Evolutionary conservation across 495 filamentous ascomycete genomes (phyloP), one percentile per base, ranked within the genome.

Genomic region (Aspergillus sclerotiicarbonarius): DNA sequence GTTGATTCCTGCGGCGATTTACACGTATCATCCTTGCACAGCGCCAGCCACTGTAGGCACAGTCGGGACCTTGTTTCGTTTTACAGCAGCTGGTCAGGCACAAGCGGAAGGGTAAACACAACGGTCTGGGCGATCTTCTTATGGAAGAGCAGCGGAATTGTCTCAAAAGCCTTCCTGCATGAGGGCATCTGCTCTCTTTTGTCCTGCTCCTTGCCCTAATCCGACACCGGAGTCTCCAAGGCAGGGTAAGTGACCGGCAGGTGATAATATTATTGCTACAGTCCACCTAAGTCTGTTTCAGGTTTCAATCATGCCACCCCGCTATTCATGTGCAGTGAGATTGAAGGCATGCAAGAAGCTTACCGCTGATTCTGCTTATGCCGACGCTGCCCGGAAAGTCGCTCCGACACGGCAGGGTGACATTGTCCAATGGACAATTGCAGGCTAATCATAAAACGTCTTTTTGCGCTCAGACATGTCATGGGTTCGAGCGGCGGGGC

Each of bases 1-100:
- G 32, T 9, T 25, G 37, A 4, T 25, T 12, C 35, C 44, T 55
- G 21, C 20, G 13, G 18, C 9, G 9, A 18, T 51, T 32, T 30
- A 50, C 51, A 31, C 45, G 50, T 16, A 45, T 31, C 49, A 55
- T 54, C 45, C 57, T 54, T 51, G 57, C 50, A 51, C 35, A 49
- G 43, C 44, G 35, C 47, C 33, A 31, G 35, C 47, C 33, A 31
- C 53, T 50, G 50, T 20, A 39, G 19, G 57, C 20, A 51, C 31
- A 45, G 51, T 54, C 57, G 32, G 54, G 21, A 29, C 52, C 25
- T 35, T 51, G 44, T 29, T 43, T 57, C 57, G 30, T 31, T 55
- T 16, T 52, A 25, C 39, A 48, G 21, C 29, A 58, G 20, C 39
- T 44, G 31, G 56, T 39, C 47, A 47, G 51, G 6, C 15, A 33